phyloP scores from a whole-genome alignment of 192 early-diverging fungal genomes.

The Backusella westeae region DNA sequence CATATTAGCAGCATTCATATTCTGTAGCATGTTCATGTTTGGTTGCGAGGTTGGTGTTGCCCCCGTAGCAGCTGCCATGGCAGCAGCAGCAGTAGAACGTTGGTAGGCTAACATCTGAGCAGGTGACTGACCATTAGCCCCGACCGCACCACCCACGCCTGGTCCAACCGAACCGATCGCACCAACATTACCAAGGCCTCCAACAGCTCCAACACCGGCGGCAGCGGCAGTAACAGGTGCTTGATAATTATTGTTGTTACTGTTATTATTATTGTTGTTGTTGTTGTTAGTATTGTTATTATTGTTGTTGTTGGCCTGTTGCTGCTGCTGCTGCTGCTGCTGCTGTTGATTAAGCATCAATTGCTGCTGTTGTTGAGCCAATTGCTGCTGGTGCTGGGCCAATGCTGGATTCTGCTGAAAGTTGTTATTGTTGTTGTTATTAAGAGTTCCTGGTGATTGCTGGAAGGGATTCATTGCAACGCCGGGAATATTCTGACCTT shows the following conservation, averaged over 20 bases:
- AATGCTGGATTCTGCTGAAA: background rate
- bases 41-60: background rate
- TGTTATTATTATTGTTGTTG: background rate
- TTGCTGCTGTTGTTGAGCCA: background rate
- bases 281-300: background rate
- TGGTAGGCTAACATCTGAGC: slow-evolving; percentile 24
- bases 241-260: background rate
- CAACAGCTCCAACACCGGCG: background rate
- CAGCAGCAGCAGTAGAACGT: slow-evolving; percentile 9
- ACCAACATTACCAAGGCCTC: too few relatives aligned
- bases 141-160: background rate
- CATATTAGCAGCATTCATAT: background rate
- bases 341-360: background rate
- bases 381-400: background rate
- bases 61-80: slow-evolving; percentile 8
- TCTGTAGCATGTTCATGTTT: slow-evolving; percentile 13
- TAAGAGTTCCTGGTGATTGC: background rate
- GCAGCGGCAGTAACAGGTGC: slow-evolving; percentile 3
- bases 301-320: background rate
- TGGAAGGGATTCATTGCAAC: background rate
- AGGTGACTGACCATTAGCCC: slow-evolving; percentile 10
- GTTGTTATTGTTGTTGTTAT: slow-evolving; percentile 10
- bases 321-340: background rate
- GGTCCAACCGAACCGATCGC: too few relatives aligned
- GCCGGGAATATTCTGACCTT: background rate